Conservation (phyloP, 495 filamentous ascomycete genomes). For the Penicillium pulvis region DNA sequence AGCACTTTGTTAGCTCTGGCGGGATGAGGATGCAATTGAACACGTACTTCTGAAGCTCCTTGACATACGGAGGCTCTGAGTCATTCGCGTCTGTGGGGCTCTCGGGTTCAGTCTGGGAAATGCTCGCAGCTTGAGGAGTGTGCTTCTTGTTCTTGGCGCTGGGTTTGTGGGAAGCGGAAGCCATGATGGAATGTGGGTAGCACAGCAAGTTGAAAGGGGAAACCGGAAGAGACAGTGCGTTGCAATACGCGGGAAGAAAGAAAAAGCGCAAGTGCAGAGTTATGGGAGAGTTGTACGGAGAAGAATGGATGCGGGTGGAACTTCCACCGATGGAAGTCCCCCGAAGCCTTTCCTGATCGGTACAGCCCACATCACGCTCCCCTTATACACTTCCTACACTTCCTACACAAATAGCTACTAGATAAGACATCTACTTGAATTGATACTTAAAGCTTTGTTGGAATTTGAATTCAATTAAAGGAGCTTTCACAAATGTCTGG, state of each 20-base stretch:
- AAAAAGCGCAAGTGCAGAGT: slow-evolving; percentile 16
- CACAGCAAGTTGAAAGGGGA: slow-evolving; percentile 17
- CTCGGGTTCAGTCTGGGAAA: slow-evolving; percentile 36
- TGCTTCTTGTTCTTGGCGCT: slow-evolving; percentile 37
- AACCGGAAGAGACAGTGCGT: neutral
- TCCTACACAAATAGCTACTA: neutral
- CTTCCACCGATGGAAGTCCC: slow-evolving; percentile 31
- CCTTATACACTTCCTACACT: neutral
- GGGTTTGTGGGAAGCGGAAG: slow-evolving; percentile 45
- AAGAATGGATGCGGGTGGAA: slow-evolving; percentile 43
- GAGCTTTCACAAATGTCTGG: neutral
- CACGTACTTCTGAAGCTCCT: slow-evolving; percentile 83
- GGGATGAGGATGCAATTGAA: neutral
- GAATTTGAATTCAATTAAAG: neutral
- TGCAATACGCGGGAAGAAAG: slow-evolving; percentile 6
- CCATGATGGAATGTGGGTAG: slow-evolving; percentile 43
- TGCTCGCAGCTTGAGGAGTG: slow-evolving; percentile 30
- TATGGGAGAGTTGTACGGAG: slow-evolving; percentile 15
- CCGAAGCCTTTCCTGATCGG: slow-evolving; percentile 38
- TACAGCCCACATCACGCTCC: slow-evolving; percentile 11
- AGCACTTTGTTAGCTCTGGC: slow-evolving; percentile 11
- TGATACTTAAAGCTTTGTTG: too few species aligned
- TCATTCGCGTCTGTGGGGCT: slow-evolving; percentile 55
- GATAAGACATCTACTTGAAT: neutral
- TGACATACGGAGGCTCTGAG: slow-evolving; percentile 73